Evolutionary conservation across 2,329 filamentous ascomycete genomes (phyloP), one percentile per base, ranked within the genome.

Genomic region (Colletotrichum endophyticum): DNA sequence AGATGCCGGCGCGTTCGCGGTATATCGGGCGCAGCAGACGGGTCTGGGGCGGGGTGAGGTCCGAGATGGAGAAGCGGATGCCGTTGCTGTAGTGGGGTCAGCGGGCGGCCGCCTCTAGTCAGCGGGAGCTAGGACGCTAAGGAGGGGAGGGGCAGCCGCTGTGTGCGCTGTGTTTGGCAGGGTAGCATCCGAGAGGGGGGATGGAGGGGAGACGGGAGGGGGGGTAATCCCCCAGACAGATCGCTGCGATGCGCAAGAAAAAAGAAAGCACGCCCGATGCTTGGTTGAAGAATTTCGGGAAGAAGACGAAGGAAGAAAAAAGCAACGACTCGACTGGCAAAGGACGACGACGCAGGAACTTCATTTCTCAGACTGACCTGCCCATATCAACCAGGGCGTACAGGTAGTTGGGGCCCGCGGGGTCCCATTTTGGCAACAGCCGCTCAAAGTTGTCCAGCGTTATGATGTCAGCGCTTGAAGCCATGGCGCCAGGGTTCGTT

Each of bases 41-140:
- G 28, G 94, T 89, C 53, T 88, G 91, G 6, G 92, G 91, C 27
- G 94, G 93, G 6, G 92, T 90, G n/a, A 98, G 89, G 79, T 95
- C 93, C 11, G 95, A 95, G 81, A 98, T 95, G 61, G 95, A 96
- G 88, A 98, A 98, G 72, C 96, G 95, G 81, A 98, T 96, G 80
- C 96, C 96, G 87, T 98, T 98, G 88, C 95, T 95, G 30, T 53
- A 53, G 44, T 27, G 59, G 67, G 44, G 72, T 72, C n/a, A 25
- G 32, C 22, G 56, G 32, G 49, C 66, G 66, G 49, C 66, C 53
- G 69, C 61, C 69, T 53, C 44, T 49, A 56, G 70, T 44, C 61
- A 72, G 70, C 62, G 68, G 67, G 56, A 62, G 59, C 61, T 56
- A 59, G 11, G 25, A 30, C 30, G 22, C 34, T 44, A 25, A 25